Evolutionary conservation across 768 basidiomycete species (phyloP).

Genomic region (Xerocomellus chrysenteron): DNA sequence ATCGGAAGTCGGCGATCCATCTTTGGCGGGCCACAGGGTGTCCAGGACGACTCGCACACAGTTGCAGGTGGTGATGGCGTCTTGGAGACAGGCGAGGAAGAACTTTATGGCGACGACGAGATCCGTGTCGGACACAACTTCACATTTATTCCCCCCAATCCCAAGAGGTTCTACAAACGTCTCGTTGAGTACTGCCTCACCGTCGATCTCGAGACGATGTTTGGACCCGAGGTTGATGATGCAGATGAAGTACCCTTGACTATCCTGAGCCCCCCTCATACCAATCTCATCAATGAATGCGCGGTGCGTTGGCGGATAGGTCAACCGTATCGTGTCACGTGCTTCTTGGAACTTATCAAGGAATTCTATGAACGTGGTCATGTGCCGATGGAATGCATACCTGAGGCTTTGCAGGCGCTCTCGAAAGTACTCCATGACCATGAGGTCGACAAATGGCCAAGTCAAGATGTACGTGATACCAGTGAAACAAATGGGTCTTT

Average conservation of each 20-base stretch:
- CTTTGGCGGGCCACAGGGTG: slow-evolving; percentile 33
- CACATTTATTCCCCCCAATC: slow-evolving; percentile 88
- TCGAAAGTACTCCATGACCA: slow-evolving; percentile 68
- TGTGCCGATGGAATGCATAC: slow-evolving; percentile 92
- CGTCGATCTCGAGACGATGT: slow-evolving; percentile 85
- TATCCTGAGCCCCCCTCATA: slow-evolving; percentile 76
- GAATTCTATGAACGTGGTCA: slow-evolving; percentile 86
- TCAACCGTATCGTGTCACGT: slow-evolving; percentile 70
- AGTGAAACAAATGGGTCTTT: neutral
- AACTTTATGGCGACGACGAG: slow-evolving; percentile 62
- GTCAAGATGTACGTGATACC: slow-evolving; percentile 66
- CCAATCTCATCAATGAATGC: slow-evolving; percentile 85
- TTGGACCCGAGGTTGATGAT: slow-evolving; percentile 86
- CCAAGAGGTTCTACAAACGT: slow-evolving; percentile 80
- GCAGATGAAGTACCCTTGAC: slow-evolving; percentile 94
- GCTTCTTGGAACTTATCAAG: slow-evolving; percentile 83
- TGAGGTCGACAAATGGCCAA: slow-evolving; percentile 74
- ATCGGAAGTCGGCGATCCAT: slow-evolving; percentile 69
- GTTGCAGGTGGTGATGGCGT: slow-evolving; percentile 24
- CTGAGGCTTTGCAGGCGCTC: slow-evolving; percentile 80
- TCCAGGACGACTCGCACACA: neutral
- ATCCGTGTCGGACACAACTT: slow-evolving; percentile 74
- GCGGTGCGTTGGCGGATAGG: slow-evolving; percentile 88
- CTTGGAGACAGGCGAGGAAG: slow-evolving; percentile 37
- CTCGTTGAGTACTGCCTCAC: slow-evolving; percentile 81